Base-by-base conservation (phyloP, 495 filamentous ascomycete species). In the Evernia prunastri region DNA sequence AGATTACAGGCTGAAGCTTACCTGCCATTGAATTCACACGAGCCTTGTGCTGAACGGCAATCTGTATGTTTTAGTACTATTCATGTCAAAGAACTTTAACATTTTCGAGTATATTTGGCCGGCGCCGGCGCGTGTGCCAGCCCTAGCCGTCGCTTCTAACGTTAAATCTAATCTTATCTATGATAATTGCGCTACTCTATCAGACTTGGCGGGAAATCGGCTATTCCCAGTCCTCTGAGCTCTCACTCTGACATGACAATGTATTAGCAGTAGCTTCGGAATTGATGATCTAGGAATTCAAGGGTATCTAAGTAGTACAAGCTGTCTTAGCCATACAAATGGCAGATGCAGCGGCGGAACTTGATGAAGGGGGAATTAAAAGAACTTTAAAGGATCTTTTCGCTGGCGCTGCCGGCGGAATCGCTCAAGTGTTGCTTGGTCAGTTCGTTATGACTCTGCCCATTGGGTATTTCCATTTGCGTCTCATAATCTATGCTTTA, bases 371-470 rank as follows among this genome's bases (percentile, higher is more conserved):
- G 15, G 78, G 74, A 31, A 68, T 75, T 60, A 69, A 79, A 60
- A 79, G 79, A 69, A 90, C 91, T n/a, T 72, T 88, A 69, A 99
- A 99, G 79, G 95, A 99, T 75, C 79, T 97, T 62, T 87, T 91
- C 72, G 85, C 94, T 27, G 94, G 94, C 61, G 94, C 95, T 64
- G 89, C 84, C 15, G 94, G 94, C 65, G 94, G 94, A 62, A 82
- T 96, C 68, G 93, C 95, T 29, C 95, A 97, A 75, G 94, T 99
- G 43, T 77, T 99, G 63, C 82, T 97, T 67, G 94, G 94, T 97
- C 77, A 75, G 88, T 83, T 20, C 25, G 0, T 20, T 18, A 18
- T 33, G 10, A 10, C 9, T 33, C 7, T 17, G 0, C 33, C 17
- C 11, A 10, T 18, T 54, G 7, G 51, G 15, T 54, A 33, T 35